Evolutionary conservation across 768 basidiomycete species (phyloP), one percentile per base, ranked within the genome.

Genomic region (Mycena haematopus): DNA sequence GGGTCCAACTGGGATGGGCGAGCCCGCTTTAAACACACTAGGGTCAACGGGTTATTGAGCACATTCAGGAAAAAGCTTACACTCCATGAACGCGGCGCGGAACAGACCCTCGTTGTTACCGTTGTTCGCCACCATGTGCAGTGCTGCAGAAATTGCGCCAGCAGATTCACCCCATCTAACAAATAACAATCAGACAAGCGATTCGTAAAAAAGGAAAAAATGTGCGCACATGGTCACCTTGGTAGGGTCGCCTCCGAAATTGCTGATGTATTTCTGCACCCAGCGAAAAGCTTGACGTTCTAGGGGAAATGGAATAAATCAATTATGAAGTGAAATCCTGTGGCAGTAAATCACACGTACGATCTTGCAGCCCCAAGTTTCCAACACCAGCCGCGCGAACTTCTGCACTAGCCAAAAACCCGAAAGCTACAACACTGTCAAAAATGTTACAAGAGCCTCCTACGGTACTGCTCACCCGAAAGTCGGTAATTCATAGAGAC

Each of bases 181-280:
- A 4, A 31, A 9, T n/a, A n/a, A n/a, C n/a, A 31, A 31, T 9
- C 29, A 24, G 13, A 13, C 15, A 29, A 7, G 6, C 14, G 6
- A 3, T 15, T 17, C 27, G 27, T 29, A 14, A 46, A 9, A 24
- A 22, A 10, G 17, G 10, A 46, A 11, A 46, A 46, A 22, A 46
- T 5, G 7, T 7, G 27, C 70, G 17, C 66, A 84, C 82, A 86
- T 75, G 0, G 81, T 83, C 9, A 85, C 85, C 61, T 82, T 84
- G 1, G 63, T 58, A 0, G 84, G 82, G 70, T 91, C 82, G 14
- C 90, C 90, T 5, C 89, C 89, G 65, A 90, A 91, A 14, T 78
- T 77, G 24, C 66, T 71, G 61, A 90, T 87, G 68, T 90, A 80
- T 42, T 79, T 74, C 63, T 88, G 81, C 0, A 89, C 81, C 89